phyloP scores from a whole-genome alignment of 345 rosid genomes.

The Populus tremula region DNA sequence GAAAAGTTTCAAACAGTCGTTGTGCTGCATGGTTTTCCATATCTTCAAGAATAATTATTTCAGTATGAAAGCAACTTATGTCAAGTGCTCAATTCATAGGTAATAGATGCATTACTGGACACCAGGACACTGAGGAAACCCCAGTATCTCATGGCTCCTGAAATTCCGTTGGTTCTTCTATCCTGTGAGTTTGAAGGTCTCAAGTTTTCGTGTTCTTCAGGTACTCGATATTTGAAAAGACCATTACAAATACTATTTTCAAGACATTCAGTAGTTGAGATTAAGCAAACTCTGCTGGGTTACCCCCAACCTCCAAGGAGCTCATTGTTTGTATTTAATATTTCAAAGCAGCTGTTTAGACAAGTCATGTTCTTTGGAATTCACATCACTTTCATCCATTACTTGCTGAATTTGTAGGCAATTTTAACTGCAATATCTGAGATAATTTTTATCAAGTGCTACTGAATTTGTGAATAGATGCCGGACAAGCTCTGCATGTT shows the following conservation, averaged over 20 bases:
- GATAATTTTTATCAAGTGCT: background rate
- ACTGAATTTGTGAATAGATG: slow-evolving; percentile 38
- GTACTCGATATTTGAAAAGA: slow-evolving; percentile 35
- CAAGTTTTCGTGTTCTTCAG: slow-evolving; percentile 68
- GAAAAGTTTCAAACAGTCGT: background rate
- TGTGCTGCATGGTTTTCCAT: background rate
- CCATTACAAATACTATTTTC: background rate
- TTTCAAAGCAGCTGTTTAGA: background rate
- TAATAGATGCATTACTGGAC: slow-evolving; percentile 71
- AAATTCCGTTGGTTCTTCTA: slow-evolving; percentile 73
- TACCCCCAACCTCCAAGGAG: background rate
- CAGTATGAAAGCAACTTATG: slow-evolving; percentile 1
- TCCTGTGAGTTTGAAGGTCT: slow-evolving; percentile 74
- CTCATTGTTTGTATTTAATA: background rate
- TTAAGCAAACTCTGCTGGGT: background rate
- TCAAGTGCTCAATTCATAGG: slow-evolving; percentile 34
- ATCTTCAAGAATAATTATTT: background rate
- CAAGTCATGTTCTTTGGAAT: background rate
- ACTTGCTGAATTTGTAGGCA: background rate
- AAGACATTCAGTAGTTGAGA: background rate
- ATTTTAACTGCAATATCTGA: slow-evolving; percentile 6
- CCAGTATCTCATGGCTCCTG: slow-evolving; percentile 79
- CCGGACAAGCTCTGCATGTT: slow-evolving; percentile 46
- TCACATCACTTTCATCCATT: background rate
- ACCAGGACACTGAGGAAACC: slow-evolving; percentile 69